These are phyloP conservation scores for Byssothecium circinans DNA, from an alignment of 2,329 filamentous ascomycete species.

Conservation along the genomic window DNA sequence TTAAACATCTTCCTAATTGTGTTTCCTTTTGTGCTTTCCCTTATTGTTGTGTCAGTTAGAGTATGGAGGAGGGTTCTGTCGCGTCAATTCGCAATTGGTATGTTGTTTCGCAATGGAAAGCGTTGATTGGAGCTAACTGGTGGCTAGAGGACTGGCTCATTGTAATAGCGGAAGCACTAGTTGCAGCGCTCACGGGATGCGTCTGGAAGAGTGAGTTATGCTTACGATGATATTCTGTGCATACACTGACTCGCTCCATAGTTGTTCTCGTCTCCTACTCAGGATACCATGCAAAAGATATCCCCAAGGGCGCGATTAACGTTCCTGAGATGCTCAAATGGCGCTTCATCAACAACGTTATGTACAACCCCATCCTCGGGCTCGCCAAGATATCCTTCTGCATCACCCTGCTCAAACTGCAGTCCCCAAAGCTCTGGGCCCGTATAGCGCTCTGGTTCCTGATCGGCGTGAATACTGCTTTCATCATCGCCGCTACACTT, in stretches of 20 bases:
- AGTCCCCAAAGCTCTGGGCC: constrained; percentile 17
- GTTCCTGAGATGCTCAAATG: constrained; percentile 7
- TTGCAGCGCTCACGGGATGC: constrained; percentile 1
- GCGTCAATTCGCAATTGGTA: constrained; percentile 5
- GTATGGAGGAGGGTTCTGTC: constrained; percentile 3
- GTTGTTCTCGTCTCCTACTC: constrained; percentile 1
- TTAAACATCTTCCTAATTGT: constrained; percentile 1
- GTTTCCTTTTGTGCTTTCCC: constrained; percentile 5
- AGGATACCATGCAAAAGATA: constrained; percentile 17
- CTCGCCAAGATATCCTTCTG: constrained; percentile 21
- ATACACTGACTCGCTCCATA: neutral
- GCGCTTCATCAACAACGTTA: constrained; percentile 17
- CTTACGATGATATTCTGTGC: neutral
- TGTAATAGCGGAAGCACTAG: constrained; percentile 5
- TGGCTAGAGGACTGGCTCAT: constrained; percentile 6
- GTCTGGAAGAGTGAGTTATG: constrained; percentile 4
- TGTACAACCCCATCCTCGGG: constrained; percentile 24
- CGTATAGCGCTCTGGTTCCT: constrained; percentile 16
- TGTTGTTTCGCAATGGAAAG: neutral
- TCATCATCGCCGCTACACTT: constrained; percentile 16
- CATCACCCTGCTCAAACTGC: constrained; percentile 20
- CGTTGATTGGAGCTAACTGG: neutral
- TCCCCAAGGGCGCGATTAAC: constrained; percentile 16
- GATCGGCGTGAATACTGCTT: constrained; percentile 14
- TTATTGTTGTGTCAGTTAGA: constrained; percentile 4